phyloP scores from a whole-genome alignment of 169 alveolate species.

The Neospora caninum region DNA sequence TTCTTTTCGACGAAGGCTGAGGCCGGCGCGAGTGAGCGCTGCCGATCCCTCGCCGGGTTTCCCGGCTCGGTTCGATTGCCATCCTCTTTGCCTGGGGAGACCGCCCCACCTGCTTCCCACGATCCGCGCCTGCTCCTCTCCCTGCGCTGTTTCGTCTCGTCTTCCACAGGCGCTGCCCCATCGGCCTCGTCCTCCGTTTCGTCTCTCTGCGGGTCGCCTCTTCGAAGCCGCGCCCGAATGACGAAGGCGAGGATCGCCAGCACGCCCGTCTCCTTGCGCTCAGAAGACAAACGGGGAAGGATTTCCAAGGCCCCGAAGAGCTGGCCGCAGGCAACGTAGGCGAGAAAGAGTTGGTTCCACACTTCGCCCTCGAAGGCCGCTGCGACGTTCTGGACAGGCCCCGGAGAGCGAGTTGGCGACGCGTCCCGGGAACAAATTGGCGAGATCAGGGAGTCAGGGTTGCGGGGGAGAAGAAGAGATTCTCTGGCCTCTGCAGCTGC shows the following conservation, averaged over 20 bases:
- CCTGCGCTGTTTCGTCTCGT: too few relatives aligned
- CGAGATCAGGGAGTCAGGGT: too few relatives aligned
- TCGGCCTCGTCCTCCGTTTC: neutral
- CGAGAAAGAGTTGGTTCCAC: neutral
- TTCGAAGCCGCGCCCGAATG: neutral
- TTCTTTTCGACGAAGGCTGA: neutral
- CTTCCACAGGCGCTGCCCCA: too few relatives aligned
- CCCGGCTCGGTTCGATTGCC: too few relatives aligned
- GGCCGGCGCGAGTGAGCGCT: neutral
- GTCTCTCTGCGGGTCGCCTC: neutral
- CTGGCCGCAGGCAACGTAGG: neutral
- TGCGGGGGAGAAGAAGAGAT: neutral
- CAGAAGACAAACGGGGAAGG: neutral
- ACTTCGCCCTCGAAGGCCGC: neutral
- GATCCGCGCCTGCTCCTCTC: too few relatives aligned
- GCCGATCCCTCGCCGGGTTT: neutral
- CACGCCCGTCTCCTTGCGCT: neutral
- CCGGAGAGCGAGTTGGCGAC: too few relatives aligned
- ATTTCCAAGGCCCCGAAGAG: neutral
- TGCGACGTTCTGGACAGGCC: neutral
- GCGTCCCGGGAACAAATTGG: too few relatives aligned
- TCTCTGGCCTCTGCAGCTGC: neutral
- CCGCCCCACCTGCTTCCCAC: too few relatives aligned
- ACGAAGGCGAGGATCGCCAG: neutral
- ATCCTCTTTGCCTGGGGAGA: too few relatives aligned